Percentiles rank a stretch among this genome's conserved stretches.
phyloP scores from a whole-genome alignment of 2,329 filamentous ascomycete species.

The Aspergillus flavus region DNA sequence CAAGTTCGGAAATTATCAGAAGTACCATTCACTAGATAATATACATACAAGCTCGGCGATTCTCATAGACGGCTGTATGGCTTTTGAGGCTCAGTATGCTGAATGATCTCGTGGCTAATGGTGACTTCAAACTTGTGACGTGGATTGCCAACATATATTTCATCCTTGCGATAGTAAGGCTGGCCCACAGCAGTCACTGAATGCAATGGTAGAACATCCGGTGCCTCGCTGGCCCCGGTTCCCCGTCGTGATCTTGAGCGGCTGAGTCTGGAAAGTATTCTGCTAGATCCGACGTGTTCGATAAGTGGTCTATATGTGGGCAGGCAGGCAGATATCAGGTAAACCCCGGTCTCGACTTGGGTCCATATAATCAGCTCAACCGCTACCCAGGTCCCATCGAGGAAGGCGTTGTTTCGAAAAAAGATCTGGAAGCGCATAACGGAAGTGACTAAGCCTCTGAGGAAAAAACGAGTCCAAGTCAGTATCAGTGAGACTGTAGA shows the following conservation, averaged over 20 bases:
- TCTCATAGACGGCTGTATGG: background rate
- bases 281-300: background rate
- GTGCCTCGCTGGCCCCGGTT: background rate
- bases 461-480: background rate
- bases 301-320: conserved; percentile 1
- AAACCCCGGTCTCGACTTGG: conserved; percentile 1
- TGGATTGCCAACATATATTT: background rate
- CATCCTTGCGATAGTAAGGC: background rate
- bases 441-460: conserved; percentile 1
- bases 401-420: background rate
- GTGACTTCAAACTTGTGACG: background rate
- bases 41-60: background rate
- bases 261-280: background rate
- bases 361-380: conserved; percentile 2
- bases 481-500: background rate
- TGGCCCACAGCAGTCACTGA: background rate
- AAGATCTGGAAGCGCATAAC: conserved; percentile 1
- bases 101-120: background rate
- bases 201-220: background rate
- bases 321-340: conserved; percentile 1
- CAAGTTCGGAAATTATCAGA: background rate
- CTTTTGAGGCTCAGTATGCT: background rate
- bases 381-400: conserved; percentile 1
- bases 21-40: background rate
- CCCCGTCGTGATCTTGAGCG: background rate